Evolutionary conservation across 306 rosid species (phyloP).

Genomic region (Corylus avellana): DNA sequence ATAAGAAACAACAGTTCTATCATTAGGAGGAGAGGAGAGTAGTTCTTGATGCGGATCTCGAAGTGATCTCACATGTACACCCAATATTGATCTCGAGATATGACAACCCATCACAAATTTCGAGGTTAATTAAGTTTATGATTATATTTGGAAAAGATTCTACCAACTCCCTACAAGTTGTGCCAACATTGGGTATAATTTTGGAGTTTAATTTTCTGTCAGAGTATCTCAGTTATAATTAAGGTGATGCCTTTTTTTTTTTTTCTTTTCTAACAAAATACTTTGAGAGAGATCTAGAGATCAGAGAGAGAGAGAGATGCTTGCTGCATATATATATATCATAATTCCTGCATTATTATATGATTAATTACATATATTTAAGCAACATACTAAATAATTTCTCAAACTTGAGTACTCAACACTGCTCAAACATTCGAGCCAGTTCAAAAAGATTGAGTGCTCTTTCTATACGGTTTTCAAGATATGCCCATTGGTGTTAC

Average conservation of each 20-base stretch:
- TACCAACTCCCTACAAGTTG: constrained; percentile 26
- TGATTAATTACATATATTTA: too few relatives aligned
- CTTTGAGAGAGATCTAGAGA: constrained; percentile 13
- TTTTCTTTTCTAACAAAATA: too few relatives aligned
- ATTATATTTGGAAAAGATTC: constrained; percentile 24
- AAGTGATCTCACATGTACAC: constrained; percentile 53
- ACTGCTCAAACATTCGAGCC: too few relatives aligned
- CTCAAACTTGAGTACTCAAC: too few relatives aligned
- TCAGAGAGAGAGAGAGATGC: not conserved
- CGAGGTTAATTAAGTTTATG: constrained; percentile 20
- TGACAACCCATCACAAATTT: constrained; percentile 30
- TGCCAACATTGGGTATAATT: constrained; percentile 12
- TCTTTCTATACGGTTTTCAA: too few relatives aligned
- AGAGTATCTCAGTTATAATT: constrained; percentile 11
- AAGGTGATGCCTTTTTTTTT: not conserved
- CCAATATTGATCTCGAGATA: constrained; percentile 23
- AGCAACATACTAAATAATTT: too few relatives aligned
- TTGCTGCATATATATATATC: too few relatives aligned
- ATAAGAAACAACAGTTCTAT: constrained; percentile 15
- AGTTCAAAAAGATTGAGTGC: too few relatives aligned
- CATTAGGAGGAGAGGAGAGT: not conserved
- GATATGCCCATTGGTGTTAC: too few relatives aligned
- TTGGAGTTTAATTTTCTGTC: constrained; percentile 1
- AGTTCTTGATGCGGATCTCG: constrained; percentile 34
- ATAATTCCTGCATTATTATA: too few relatives aligned